Base-by-base conservation (phyloP, 805 yeast species). In the Candida jianshihensis region DNA sequence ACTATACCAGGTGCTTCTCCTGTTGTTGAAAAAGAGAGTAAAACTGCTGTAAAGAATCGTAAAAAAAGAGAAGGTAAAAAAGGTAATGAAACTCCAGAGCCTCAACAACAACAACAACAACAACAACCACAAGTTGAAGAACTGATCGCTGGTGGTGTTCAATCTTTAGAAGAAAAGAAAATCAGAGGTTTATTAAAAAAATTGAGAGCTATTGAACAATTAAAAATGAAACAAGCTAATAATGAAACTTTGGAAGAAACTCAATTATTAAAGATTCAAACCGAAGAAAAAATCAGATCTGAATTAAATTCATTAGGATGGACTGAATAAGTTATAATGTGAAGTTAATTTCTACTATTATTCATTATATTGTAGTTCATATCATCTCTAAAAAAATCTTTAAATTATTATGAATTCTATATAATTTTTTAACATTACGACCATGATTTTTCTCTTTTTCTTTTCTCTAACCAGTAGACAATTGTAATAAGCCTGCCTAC, bases 161-260 rank as follows among this genome's bases (percentile, higher is more conserved):
- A 67, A 26, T 75, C 85, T 10, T 70, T 85, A 28, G 97, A 90
- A 61, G 97, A 90, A 51, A 92, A 89, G 71, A 88, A 89, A 63
- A 80, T 87, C 45, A 75, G 98, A 58, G 78, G 92, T 22, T 70
- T 92, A 57, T 71, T 89, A 61, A 92, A 92, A 67, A 92, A 92
- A 63, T 72, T 90, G 44, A 75, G 97, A 54, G 97, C 98, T n/a
- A 92, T 92, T 49, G 95, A 89, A 60, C 78, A 78, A 36, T 72
- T 92, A 53, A 89, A 89, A 61, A 74, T 75, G 68, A 85, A 90
- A 58, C 88, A 85, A 63, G 83, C 81, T 8, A 68, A 66, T 38
- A 95, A 90, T 34, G 96, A 88, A 44, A 70, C 78, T 42, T 72
- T 92, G 48, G 98, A 92, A 63, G 95, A 81, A 51, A 92, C 97